These are phyloP conservation scores for Yarrowia deformans DNA, from an alignment of 805 yeast species.

Conservation along the genomic window DNA sequence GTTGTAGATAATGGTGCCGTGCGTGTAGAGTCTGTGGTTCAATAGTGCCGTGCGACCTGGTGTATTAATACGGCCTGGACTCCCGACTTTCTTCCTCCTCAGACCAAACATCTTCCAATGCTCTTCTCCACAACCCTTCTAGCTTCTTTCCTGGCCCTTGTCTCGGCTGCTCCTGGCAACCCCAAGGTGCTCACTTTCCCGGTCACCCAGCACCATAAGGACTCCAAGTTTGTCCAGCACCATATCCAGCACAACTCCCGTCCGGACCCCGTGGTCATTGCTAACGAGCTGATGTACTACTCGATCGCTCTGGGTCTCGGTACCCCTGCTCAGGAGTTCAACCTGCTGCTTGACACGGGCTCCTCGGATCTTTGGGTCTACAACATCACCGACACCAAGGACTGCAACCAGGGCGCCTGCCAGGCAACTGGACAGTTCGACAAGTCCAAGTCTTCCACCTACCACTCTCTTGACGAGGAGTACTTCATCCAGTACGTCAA, in stretches of 20 bases:
- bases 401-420: not conserved
- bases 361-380: constrained; percentile 1
- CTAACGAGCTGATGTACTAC: not conserved
- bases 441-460: not conserved
- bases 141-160: not conserved
- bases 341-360: not conserved
- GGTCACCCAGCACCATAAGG: not conserved
- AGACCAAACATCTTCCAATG: not conserved
- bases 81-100: no score
- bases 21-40: no score
- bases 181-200: not conserved
- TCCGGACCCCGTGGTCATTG: not conserved
- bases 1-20: no score
- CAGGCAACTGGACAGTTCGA: not conserved
- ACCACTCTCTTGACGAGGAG: no score
- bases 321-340: not conserved
- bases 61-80: no score
- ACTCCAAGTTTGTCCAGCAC: not conserved
- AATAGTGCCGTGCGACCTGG: no score
- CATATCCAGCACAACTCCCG: not conserved
- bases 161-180: not conserved
- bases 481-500: no score
- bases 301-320: not conserved
- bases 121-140: not conserved
- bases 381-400: not conserved